Base-by-base conservation (phyloP, 768 basidiomycete species). In the Lactarius quietus region DNA sequence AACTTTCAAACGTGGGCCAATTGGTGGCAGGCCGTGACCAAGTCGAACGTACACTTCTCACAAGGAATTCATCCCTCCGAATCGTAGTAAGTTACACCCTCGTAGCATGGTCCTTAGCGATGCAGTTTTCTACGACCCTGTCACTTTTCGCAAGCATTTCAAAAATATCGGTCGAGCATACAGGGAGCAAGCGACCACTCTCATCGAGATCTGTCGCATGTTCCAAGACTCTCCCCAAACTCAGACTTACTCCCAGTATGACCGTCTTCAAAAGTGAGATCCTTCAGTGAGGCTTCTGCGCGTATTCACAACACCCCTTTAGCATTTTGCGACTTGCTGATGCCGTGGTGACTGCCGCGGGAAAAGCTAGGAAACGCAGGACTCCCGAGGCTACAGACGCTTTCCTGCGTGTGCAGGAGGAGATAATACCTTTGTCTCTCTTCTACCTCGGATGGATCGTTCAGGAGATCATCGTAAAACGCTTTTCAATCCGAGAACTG, bases 141-240 rank as follows among this genome's bases (percentile, higher is more conserved):
- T 52, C n/a, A 57, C 23, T 20, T 33, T 10, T 10, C 12, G 29
- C 53, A 45, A 45, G 6, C 54, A 48, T 43, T 35, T 33, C 31
- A 31, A 43, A 17, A 57, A 57, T 33, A 38, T 38, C 10, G 56
- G 56, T 7, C 56, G 56, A 26, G 56, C 35, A 1, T 61, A 52
- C 35, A 6, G 28, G 39, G 36, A 29, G 10, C 59, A 61, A 17
- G 35, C 59, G 9, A 52, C 23, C 28, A 28, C 33, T 15, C 35
- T 61, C 18, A 61, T 61, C 31, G 36, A 35, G 48, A 35, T 61
- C 17, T 61, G 59, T n/a, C 58, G 58, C 9, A 20, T 31, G 14
- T 31, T 31, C 8, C n/a, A 17, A 6, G 58, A 48, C 2, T 31
- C 2, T n/a, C 53, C 53, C 18, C 28, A 45, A 2, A n/a, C n/a